Percentiles rank a stretch among this genome's conserved stretches.
phyloP scores from a whole-genome alignment of 1,284 basidiomycete genomes.

The Waitea zeae region DNA sequence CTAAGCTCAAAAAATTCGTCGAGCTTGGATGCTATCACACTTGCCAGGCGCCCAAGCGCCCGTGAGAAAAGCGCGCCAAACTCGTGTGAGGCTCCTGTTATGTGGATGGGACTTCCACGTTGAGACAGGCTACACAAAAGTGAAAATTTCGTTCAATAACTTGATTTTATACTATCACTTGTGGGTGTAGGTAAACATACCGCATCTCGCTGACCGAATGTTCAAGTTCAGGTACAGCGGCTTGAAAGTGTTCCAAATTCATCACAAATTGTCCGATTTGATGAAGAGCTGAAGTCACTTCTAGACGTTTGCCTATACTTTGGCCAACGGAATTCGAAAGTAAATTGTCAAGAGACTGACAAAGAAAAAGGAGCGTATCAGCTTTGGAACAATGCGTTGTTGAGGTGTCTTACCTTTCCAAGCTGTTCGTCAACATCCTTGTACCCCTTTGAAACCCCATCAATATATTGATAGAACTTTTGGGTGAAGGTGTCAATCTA shows the following conservation, averaged over 20 bases:
- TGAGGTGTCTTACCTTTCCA: constrained; percentile 49
- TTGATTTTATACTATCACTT: too few relatives aligned
- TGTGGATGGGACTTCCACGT: constrained; percentile 62
- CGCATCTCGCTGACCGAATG: too few relatives aligned
- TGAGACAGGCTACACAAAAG: constrained; percentile 51
- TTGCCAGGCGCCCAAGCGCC: constrained; percentile 67
- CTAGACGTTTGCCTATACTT: constrained; percentile 57
- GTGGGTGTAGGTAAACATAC: too few relatives aligned
- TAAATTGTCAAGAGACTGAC: constrained; percentile 74
- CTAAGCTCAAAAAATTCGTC: constrained; percentile 92
- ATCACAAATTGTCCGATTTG: constrained; percentile 92
- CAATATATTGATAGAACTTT: constrained; percentile 93
- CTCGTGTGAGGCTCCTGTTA: constrained; percentile 41
- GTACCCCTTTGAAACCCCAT: constrained; percentile 85
- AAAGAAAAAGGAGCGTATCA: not conserved
- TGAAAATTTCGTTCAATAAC: constrained; percentile 7
- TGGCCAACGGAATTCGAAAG: constrained; percentile 71
- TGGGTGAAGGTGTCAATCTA: constrained; percentile 87
- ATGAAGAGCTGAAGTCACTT: constrained; percentile 66
- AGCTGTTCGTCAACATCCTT: constrained; percentile 86
- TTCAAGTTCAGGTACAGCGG: constrained; percentile 77
- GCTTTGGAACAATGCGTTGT: too few relatives aligned
- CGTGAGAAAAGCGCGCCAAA: constrained; percentile 56
- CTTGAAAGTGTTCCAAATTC: constrained; percentile 86
- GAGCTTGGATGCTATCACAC: constrained; percentile 82